Conservation (phyloP, 345 rosid genomes). For the Populus euphratica region DNA sequence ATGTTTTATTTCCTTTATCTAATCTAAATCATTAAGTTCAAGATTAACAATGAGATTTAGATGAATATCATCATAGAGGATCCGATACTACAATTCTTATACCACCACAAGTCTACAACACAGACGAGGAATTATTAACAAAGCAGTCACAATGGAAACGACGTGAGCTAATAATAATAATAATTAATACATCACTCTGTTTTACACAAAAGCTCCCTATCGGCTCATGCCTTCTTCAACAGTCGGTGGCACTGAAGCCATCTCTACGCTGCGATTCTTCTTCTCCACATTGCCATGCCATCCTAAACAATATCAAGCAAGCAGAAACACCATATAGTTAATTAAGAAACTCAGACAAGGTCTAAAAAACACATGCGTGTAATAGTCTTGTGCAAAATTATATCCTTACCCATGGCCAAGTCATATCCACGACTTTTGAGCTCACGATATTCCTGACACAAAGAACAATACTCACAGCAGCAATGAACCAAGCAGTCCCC, state of each 20-base stretch:
- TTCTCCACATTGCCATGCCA: constrained; percentile 36
- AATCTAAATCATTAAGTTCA: no score
- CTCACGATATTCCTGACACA: constrained; percentile 35
- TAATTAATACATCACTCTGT: no score
- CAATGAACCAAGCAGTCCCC: constrained; percentile 33
- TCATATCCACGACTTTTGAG: constrained; percentile 28
- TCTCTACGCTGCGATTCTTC: constrained; percentile 22
- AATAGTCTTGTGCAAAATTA: background rate
- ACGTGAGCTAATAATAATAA: background rate
- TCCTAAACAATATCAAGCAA: constrained; percentile 3
- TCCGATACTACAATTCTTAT: no score
- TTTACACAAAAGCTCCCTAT: background rate
- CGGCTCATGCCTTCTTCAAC: constrained; percentile 30
- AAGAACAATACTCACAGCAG: constrained; percentile 29
- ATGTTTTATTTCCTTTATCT: no score
- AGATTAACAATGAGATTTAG: no score
- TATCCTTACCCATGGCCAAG: constrained; percentile 16
- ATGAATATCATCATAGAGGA: no score
- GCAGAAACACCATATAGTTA: background rate
- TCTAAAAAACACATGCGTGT: background rate
- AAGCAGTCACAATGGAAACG: background rate
- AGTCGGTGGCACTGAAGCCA: constrained; percentile 18
- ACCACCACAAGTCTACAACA: no score
- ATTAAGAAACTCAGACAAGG: background rate
- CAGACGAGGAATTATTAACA: no score